These are phyloP conservation scores for Nymphaea thermarum DNA, from an alignment of 164 flowering plant genomes.

Conservation along the genomic window DNA sequence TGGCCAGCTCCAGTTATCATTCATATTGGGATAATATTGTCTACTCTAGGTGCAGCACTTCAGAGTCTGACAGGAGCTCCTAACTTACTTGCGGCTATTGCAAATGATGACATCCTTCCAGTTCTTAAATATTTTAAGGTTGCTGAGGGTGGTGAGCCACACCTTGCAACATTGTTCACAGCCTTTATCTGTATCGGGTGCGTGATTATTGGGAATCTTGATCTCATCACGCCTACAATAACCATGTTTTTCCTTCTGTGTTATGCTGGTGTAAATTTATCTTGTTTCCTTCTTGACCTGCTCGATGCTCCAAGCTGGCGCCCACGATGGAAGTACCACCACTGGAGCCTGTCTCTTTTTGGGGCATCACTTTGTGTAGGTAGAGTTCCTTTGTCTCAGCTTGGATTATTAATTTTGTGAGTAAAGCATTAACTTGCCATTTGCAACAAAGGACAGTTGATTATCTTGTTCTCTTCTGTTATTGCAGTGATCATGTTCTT, in stretches of 20 bases:
- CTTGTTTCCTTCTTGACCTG: slow-evolving; percentile 98
- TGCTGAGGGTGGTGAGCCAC: slow-evolving; percentile 83
- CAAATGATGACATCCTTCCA: slow-evolving; percentile 97
- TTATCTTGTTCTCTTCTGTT: slow-evolving; percentile 4
- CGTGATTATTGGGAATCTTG: slow-evolving; percentile 90
- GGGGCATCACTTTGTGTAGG: slow-evolving; percentile 91
- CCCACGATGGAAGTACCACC: slow-evolving; percentile 98
- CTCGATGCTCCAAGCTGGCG: slow-evolving; percentile 99
- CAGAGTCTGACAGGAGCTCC: slow-evolving; percentile 98
- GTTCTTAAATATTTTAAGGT: slow-evolving; percentile 92
- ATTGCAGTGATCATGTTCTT: slow-evolving; percentile 96
- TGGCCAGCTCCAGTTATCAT: slow-evolving; percentile 91
- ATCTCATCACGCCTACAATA: slow-evolving; percentile 88
- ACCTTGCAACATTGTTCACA: slow-evolving; percentile 88
- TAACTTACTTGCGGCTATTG: slow-evolving; percentile 97
- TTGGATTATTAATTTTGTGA: no score
- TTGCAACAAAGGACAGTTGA: background rate
- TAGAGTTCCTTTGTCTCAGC: slow-evolving; percentile 15
- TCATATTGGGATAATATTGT: slow-evolving; percentile 85
- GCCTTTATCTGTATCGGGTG: slow-evolving; percentile 82
- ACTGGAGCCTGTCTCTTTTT: slow-evolving; percentile 94
- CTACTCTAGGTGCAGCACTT: slow-evolving; percentile 98
- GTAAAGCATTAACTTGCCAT: no score
- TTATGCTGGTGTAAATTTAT: slow-evolving; percentile 92
- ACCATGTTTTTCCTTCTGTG: slow-evolving; percentile 98